Conservation (phyloP, 768 basidiomycete species). For the Mycena pura region DNA sequence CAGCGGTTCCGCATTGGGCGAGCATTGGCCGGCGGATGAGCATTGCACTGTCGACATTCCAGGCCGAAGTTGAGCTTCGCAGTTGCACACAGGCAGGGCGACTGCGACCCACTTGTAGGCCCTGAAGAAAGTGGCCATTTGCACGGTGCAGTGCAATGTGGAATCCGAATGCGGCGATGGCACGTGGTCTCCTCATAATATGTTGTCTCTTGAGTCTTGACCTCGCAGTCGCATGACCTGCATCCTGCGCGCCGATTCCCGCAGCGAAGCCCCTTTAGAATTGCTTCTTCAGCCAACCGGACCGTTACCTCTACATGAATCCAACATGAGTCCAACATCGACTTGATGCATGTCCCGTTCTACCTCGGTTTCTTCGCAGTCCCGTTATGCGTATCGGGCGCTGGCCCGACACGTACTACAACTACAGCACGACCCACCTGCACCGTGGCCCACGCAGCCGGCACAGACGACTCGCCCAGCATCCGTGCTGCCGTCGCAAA, state of each 20-base stretch:
- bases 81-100: background rate
- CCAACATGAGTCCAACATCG: too few species aligned
- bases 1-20: slow-evolving; percentile 69
- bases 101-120: slow-evolving; percentile 47
- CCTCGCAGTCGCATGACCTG: too few species aligned
- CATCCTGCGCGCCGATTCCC: too few species aligned
- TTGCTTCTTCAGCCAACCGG: too few species aligned
- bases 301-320: too few species aligned
- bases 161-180: too few species aligned
- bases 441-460: slow-evolving; percentile 18
- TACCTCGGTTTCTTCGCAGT: background rate
- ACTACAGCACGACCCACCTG: slow-evolving; percentile 20
- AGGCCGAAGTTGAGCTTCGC: background rate
- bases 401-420: background rate
- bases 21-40: slow-evolving; percentile 68
- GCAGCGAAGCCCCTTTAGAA: too few species aligned
- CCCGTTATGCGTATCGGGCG: background rate
- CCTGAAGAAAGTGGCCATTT: slow-evolving; percentile 55
- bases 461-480: slow-evolving; percentile 21
- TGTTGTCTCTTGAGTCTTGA: too few species aligned
- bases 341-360: too few species aligned
- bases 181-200: too few species aligned
- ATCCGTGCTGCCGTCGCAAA: slow-evolving; percentile 15
- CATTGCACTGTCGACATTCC: slow-evolving; percentile 49
- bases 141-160: too few species aligned